A percentile compares a stretch with the other conserved stretches of the same genome.
Evolutionary conservation across 441 rosid species (phyloP).

Genomic region (Erodium texanum): DNA sequence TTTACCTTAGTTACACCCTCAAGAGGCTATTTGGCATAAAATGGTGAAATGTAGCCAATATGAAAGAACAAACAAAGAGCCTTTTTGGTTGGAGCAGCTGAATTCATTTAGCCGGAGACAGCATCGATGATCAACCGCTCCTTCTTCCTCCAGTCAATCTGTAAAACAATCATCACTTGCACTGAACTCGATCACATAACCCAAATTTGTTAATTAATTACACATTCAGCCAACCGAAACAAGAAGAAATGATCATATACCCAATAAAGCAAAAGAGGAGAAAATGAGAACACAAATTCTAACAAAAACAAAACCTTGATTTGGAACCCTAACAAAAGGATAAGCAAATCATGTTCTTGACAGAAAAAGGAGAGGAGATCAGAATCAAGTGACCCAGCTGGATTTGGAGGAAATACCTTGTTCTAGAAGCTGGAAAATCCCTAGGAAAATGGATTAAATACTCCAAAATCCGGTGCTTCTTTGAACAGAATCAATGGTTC

Average conservation of each 20-base stretch:
- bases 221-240: not conserved
- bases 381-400: not conserved
- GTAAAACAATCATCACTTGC: not conserved
- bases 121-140: slow-evolving; percentile 10
- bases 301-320: not conserved
- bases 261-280: not conserved
- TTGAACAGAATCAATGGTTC: slow-evolving; percentile 1
- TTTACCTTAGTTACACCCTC: not conserved
- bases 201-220: not conserved
- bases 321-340: slow-evolving; percentile 1
- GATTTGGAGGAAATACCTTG: not conserved
- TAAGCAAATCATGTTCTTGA: no score
- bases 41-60: not conserved
- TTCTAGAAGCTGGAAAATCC: not conserved
- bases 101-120: slow-evolving; percentile 18
- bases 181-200: not conserved
- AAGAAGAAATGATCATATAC: not conserved
- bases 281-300: not conserved
- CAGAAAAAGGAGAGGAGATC: not conserved
- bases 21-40: not conserved
- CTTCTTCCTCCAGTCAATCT: slow-evolving; percentile 4
- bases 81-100: slow-evolving; percentile 6
- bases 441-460: not conserved
- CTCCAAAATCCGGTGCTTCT: not conserved
- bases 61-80: not conserved